Evolutionary conservation across 306 rosid species (phyloP).

Genomic region (Heteromeles arbutifolia): DNA sequence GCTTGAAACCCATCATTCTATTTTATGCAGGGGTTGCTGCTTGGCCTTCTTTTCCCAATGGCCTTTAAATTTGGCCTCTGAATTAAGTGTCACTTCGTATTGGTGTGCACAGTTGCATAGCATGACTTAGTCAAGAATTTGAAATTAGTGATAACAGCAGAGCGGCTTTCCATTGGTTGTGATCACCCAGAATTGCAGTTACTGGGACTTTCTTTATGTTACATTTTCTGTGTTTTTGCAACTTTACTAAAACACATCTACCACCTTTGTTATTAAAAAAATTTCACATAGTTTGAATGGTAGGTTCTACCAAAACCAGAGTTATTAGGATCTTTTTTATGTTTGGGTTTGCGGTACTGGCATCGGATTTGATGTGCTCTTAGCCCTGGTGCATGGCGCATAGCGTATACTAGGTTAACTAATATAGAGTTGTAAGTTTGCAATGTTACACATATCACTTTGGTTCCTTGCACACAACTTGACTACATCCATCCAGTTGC

Average conservation of each 20-base stretch:
- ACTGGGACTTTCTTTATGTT: neutral
- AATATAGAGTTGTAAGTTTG: neutral
- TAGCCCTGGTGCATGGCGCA: neutral
- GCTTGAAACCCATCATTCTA: slow-evolving; percentile 25
- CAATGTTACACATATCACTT: neutral
- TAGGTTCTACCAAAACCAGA: neutral
- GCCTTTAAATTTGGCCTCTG: slow-evolving; percentile 39
- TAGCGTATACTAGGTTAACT: neutral
- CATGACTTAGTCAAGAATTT: neutral
- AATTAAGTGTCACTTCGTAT: neutral
- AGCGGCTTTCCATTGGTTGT: neutral
- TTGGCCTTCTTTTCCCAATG: slow-evolving; percentile 75
- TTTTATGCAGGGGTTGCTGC: slow-evolving; percentile 72
- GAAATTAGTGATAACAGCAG: neutral
- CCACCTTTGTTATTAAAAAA: too few relatives aligned
- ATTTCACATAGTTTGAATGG: neutral
- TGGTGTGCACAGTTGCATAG: neutral
- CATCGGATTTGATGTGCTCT: neutral
- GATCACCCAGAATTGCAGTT: neutral
- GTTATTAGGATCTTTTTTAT: neutral
- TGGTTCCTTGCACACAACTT: neutral
- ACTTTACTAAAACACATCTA: neutral
- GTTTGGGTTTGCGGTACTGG: neutral
- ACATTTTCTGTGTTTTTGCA: neutral
- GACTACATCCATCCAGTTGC: neutral